phyloP scores from a whole-genome alignment of 1,284 basidiomycete species.

The Trametes versicolor region DNA sequence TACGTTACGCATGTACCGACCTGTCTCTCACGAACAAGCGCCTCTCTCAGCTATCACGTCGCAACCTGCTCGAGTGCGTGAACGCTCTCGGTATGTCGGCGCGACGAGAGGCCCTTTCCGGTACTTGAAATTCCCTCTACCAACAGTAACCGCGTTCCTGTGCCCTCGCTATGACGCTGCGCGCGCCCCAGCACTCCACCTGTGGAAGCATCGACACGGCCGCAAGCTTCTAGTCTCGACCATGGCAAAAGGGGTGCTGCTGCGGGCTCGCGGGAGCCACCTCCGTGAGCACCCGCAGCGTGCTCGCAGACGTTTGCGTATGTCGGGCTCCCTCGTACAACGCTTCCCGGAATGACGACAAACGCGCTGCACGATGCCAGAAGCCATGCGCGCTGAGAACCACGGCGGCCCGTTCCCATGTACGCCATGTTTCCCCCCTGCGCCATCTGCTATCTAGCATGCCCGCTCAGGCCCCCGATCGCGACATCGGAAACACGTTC shows the following conservation, averaged over 20 bases:
- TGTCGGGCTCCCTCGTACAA: conserved; percentile 3
- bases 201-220: neutral
- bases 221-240: neutral
- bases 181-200: neutral
- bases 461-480: neutral
- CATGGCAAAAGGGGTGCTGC: neutral
- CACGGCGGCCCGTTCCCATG: conserved; percentile 1
- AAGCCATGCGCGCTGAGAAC: conserved; percentile 5
- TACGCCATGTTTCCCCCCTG: conserved; percentile 4
- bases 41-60: neutral
- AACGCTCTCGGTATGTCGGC: neutral
- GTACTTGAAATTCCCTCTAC: neutral
- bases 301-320: conserved; percentile 3
- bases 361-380: conserved; percentile 4
- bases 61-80: neutral
- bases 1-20: neutral
- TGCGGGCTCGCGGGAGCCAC: neutral
- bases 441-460: neutral
- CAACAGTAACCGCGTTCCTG: neutral
- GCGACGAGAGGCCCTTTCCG: neutral
- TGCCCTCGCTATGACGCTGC: conserved; percentile 8
- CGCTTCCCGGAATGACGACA: neutral
- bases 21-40: neutral
- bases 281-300: neutral
- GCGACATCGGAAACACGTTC: conserved; percentile 6